These are phyloP conservation scores for Diaporthe eres DNA, from an alignment of 2,329 filamentous ascomycete species.

Conservation along the genomic window DNA sequence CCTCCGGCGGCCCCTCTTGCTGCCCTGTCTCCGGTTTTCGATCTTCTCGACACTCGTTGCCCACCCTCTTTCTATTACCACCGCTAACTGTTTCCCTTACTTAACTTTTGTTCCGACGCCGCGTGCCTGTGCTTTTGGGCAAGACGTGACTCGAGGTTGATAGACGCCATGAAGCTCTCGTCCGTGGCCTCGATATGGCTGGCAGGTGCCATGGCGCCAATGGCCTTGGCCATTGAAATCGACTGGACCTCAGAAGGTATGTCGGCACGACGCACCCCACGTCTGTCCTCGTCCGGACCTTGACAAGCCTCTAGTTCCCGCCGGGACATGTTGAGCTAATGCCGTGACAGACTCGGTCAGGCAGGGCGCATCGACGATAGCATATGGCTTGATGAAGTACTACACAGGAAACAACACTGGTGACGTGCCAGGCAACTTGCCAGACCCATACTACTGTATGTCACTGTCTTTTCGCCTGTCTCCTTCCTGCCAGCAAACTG, in stretches of 20 bases:
- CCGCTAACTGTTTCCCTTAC: constrained; percentile 4
- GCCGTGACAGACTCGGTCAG: constrained; percentile 40
- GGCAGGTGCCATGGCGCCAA: constrained; percentile 37
- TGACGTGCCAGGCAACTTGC: constrained; percentile 43
- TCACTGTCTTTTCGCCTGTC: constrained; percentile 50
- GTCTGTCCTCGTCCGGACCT: background rate
- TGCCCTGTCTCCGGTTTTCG: constrained; percentile 28
- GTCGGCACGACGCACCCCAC: constrained; percentile 4
- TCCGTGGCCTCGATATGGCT: constrained; percentile 38
- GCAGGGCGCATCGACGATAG: constrained; percentile 40
- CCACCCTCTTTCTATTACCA: constrained; percentile 8
- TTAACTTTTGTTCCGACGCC: background rate
- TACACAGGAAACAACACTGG: constrained; percentile 44
- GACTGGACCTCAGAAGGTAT: constrained; percentile 41
- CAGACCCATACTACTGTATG: constrained; percentile 61
- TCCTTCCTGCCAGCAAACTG: constrained; percentile 56
- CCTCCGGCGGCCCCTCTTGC: constrained; percentile 29
- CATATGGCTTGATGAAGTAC: constrained; percentile 43
- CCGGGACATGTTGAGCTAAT: constrained; percentile 26
- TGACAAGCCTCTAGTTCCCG: constrained; percentile 12
- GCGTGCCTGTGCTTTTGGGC: background rate
- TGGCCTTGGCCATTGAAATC: constrained; percentile 43
- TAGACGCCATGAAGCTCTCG: constrained; percentile 39
- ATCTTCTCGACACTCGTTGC: constrained; percentile 29
- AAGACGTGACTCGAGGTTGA: constrained; percentile 27